phyloP scores from a whole-genome alignment of 495 filamentous ascomycete genomes.

The Articulospora tetracladia region DNA sequence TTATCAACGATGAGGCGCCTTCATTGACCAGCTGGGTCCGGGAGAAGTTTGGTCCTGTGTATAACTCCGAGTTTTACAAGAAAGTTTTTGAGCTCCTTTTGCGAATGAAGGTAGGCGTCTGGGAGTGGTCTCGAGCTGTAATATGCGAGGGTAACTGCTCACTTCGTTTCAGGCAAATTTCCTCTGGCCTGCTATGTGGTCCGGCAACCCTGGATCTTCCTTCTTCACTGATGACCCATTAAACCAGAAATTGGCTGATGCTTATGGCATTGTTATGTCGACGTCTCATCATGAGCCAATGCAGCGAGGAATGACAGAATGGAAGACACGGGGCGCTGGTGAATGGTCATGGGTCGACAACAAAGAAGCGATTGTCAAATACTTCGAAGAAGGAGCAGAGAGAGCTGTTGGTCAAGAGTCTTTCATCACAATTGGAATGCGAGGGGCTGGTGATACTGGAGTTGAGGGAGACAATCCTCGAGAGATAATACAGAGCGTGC shows the following conservation, averaged over 20 bases:
- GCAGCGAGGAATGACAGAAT: slow-evolving; percentile 65
- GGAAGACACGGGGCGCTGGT: slow-evolving; percentile 40
- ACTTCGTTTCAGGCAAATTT: slow-evolving; percentile 58
- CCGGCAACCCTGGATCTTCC: slow-evolving; percentile 40
- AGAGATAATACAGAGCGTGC: slow-evolving; percentile 27
- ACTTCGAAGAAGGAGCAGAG: slow-evolving; percentile 62
- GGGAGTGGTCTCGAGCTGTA: not conserved
- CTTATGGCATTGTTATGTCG: slow-evolving; percentile 68
- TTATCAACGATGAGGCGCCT: slow-evolving; percentile 68
- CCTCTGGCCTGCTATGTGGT: slow-evolving; percentile 70
- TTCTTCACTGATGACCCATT: slow-evolving; percentile 64
- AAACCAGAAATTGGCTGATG: slow-evolving; percentile 64
- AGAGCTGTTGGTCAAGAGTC: slow-evolving; percentile 60
- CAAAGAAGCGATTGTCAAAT: slow-evolving; percentile 57
- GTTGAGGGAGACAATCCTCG: not conserved
- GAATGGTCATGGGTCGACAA: slow-evolving; percentile 65
- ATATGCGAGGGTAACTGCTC: not conserved
- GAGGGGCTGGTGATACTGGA: slow-evolving; percentile 60
- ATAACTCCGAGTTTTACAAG: slow-evolving; percentile 55
- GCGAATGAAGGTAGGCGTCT: slow-evolving; percentile 25
- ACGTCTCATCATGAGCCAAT: slow-evolving; percentile 72
- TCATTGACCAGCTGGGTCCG: slow-evolving; percentile 65
- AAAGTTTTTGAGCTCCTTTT: slow-evolving; percentile 70
- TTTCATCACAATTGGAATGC: slow-evolving; percentile 69
- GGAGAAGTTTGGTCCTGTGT: slow-evolving; percentile 49